These are phyloP conservation scores for Bombardia bombarda DNA, from an alignment of 495 filamentous ascomycete species.

Conservation along the genomic window DNA sequence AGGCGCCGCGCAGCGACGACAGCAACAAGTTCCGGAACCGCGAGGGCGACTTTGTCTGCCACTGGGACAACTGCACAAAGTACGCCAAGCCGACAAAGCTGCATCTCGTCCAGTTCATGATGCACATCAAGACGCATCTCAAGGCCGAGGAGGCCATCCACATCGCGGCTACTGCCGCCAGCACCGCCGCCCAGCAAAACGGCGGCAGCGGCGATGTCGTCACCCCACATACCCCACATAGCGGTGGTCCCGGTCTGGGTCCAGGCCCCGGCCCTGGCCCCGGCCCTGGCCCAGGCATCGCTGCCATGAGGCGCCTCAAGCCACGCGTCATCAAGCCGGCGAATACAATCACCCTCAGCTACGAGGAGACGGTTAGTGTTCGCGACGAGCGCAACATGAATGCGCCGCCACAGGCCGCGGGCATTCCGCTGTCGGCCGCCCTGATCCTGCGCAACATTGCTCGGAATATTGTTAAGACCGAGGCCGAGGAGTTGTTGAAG, in stretches of 20 bases:
- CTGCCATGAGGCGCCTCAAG: conserved; percentile 34
- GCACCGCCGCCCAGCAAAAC: neutral
- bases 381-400: conserved; percentile 63
- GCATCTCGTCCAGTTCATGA: conserved; percentile 41
- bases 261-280: too few species aligned
- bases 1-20: conserved; percentile 39
- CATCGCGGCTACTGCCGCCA: conserved; percentile 4
- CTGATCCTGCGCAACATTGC: conserved; percentile 87
- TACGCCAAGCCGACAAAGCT: conserved; percentile 40
- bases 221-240: too few species aligned
- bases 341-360: conserved; percentile 42
- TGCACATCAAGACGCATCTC: conserved; percentile 60
- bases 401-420: conserved; percentile 57
- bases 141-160: conserved; percentile 29
- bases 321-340: conserved; percentile 42
- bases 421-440: conserved; percentile 75
- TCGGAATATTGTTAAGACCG: conserved; percentile 57
- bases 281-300: neutral
- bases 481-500: conserved; percentile 44
- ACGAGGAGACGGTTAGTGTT: conserved; percentile 53
- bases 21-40: conserved; percentile 43
- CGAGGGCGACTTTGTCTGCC: conserved; percentile 35
- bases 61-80: conserved; percentile 50
- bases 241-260: too few species aligned
- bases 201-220: conserved; percentile 1